A percentile compares a stretch with the other conserved stretches of the same genome.
phyloP scores from a whole-genome alignment of 179 eudicot genomes.

The Silene noctiflora region DNA sequence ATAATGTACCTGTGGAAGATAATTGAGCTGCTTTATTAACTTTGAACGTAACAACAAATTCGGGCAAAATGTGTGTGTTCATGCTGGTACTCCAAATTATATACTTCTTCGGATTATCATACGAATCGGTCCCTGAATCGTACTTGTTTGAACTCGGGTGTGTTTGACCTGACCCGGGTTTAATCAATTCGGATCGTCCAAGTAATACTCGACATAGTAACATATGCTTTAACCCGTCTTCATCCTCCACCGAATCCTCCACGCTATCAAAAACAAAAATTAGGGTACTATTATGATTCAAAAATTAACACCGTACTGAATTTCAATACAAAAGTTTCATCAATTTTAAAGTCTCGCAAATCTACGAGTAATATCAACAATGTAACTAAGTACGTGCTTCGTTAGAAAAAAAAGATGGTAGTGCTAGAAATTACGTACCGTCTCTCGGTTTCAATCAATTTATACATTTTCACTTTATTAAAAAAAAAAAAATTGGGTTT shows the following conservation, averaged over 20 bases:
- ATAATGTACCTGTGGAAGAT: neutral
- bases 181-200: slow-evolving; percentile 42
- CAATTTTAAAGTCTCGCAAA: too few species aligned
- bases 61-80: slow-evolving; percentile 69
- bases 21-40: neutral
- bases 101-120: slow-evolving; percentile 39
- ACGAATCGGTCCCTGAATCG: slow-evolving; percentile 51
- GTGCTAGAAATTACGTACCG: too few species aligned
- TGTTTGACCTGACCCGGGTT: slow-evolving; percentile 39
- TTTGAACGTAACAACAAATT: slow-evolving; percentile 44
- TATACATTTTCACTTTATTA: too few species aligned
- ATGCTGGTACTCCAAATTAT: slow-evolving; percentile 50
- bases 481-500: too few species aligned
- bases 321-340: too few species aligned
- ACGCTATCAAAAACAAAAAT: slow-evolving; percentile 21
- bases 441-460: too few species aligned
- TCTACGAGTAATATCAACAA: too few species aligned
- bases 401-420: too few species aligned
- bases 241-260: slow-evolving; percentile 35
- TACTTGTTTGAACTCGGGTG: slow-evolving; percentile 45
- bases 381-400: too few species aligned
- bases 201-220: slow-evolving; percentile 53
- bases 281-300: too few species aligned
- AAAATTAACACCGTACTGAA: too few species aligned
- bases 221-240: slow-evolving; percentile 45